phyloP scores from a whole-genome alignment of 2,329 filamentous ascomycete genomes.

The Xylariaceae sp. region DNA sequence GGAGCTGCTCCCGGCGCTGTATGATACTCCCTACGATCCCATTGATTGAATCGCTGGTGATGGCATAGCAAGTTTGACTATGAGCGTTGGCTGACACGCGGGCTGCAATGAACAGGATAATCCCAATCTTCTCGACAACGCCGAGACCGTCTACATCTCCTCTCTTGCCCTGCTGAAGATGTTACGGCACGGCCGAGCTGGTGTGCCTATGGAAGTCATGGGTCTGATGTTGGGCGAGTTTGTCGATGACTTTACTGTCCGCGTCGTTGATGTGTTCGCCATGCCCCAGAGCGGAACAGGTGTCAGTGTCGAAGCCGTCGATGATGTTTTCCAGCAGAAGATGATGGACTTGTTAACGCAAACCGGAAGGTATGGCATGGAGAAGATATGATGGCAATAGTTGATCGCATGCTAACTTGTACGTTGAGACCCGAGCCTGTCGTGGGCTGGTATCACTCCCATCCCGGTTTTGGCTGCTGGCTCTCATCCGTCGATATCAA shows the following conservation, averaged over 20 bases:
- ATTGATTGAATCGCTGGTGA: not conserved
- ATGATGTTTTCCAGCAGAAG: slow-evolving; percentile 98
- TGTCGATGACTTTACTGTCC: slow-evolving; percentile 97
- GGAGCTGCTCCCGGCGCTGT: slow-evolving; percentile 57
- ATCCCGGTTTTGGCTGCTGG: slow-evolving; percentile 99
- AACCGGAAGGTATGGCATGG: slow-evolving; percentile 71
- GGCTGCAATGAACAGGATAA: slow-evolving; percentile 62
- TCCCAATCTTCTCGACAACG: slow-evolving; percentile 90
- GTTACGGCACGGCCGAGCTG: slow-evolving; percentile 93
- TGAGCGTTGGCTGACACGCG: not conserved
- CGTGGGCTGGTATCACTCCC: slow-evolving; percentile 99
- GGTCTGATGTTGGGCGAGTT: slow-evolving; percentile 98
- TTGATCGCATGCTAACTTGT: slow-evolving; percentile 6
- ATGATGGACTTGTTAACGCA: slow-evolving; percentile 99
- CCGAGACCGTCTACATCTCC: slow-evolving; percentile 98
- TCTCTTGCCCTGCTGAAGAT: slow-evolving; percentile 97
- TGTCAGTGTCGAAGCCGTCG: slow-evolving; percentile 96
- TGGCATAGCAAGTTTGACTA: not conserved
- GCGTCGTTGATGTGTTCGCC: slow-evolving; percentile 96
- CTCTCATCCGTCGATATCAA: slow-evolving; percentile 98
- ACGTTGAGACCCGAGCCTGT: slow-evolving; percentile 78
- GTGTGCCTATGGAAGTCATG: slow-evolving; percentile 99
- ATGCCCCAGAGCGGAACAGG: slow-evolving; percentile 99
- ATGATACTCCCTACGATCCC: slow-evolving; percentile 32
- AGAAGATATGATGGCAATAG: slow-evolving; percentile 3